Percentiles rank a stretch among this genome's conserved stretches.
phyloP scores from a whole-genome alignment of 306 rosid species.

The Senna siamea region DNA sequence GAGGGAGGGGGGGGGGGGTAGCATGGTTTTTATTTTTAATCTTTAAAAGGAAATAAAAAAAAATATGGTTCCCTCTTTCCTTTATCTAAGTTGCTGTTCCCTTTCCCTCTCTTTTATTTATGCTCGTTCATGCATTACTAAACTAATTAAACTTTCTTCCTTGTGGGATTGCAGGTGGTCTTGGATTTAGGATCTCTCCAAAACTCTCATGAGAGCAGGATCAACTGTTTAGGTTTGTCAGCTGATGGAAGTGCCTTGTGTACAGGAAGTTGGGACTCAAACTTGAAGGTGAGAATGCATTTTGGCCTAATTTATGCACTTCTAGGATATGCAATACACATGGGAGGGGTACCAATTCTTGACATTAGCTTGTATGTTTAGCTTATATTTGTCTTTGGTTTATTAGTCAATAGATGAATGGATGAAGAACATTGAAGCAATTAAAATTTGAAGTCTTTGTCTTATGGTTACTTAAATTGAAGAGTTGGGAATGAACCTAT shows the following conservation, averaged over 20 bases:
- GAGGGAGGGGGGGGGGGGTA: too few relatives aligned
- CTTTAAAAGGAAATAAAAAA: not conserved
- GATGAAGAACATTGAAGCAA: not conserved
- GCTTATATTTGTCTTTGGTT: not conserved
- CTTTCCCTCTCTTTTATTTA: constrained; percentile 20
- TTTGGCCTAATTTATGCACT: constrained; percentile 15
- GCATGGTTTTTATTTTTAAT: too few relatives aligned
- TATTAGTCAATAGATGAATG: not conserved
- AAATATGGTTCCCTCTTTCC: not conserved
- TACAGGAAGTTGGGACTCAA: constrained; percentile 97
- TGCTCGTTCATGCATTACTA: constrained; percentile 21
- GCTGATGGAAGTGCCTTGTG: constrained; percentile 99
- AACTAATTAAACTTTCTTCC: not conserved
- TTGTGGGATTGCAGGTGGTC: constrained; percentile 66
- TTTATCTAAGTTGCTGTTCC: not conserved
- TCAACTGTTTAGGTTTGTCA: constrained; percentile 92
- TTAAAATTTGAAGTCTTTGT: not conserved
- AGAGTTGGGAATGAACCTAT: not conserved
- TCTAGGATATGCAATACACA: constrained; percentile 5
- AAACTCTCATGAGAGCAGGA: constrained; percentile 73
- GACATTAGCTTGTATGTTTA: constrained; percentile 8
- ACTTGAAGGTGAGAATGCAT: constrained; percentile 76
- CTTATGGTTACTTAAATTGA: not conserved
- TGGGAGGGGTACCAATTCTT: constrained; percentile 14
- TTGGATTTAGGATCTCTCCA: constrained; percentile 93